Base-by-base conservation (phyloP, 768 basidiomycete genomes). In the Serendipita sp. region DNA sequence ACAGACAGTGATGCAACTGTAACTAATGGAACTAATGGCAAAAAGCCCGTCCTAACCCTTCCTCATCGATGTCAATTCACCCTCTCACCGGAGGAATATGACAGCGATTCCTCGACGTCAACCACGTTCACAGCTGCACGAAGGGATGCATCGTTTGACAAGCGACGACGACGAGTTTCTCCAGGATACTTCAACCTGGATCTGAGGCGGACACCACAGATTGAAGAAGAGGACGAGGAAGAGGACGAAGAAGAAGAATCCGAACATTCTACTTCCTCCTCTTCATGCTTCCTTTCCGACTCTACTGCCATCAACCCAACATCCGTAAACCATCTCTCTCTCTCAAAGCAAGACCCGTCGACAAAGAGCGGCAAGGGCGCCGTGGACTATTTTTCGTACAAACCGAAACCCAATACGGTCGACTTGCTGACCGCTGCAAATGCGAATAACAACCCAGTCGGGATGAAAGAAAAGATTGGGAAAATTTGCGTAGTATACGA, bases 31-130 rank as follows among this genome's bases (percentile, higher is more conserved):
- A 41, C 5, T 41, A 41, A 7, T 7, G 48, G 48, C 7, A 52
- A 16, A 32, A 52, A 18, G n/a, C 5, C 56, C 10, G 16, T 4
- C 11, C 32, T 3, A 10, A 23, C 11, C 10, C 23, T 23, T 32
- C 56, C 56, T n/a, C 56, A 60, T 35, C 56, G 56, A 28, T 60
- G 56, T n/a, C 28, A 60, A 35, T 60, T 60, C 35, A 60, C 56
- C 3, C 35, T 60, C 23, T 60, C 56, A 32, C 56, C 56, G 10
- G 56, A 60, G 56, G 28, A 36, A 28, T 28, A 60, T 35, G 56
- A 60, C 23, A 60, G 56, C 34, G 56, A 60, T 36, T 28, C 56
- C 16, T 60, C 56, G 23, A 10, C 56, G 23, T 28, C 56, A 10
- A n/a, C 35, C 16, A 60, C 56, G 10, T 36, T 30, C 32, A 28